These are phyloP conservation scores for Ocimum tenuiflorum DNA, from an alignment of 257 asterid species.

Conservation along the genomic window DNA sequence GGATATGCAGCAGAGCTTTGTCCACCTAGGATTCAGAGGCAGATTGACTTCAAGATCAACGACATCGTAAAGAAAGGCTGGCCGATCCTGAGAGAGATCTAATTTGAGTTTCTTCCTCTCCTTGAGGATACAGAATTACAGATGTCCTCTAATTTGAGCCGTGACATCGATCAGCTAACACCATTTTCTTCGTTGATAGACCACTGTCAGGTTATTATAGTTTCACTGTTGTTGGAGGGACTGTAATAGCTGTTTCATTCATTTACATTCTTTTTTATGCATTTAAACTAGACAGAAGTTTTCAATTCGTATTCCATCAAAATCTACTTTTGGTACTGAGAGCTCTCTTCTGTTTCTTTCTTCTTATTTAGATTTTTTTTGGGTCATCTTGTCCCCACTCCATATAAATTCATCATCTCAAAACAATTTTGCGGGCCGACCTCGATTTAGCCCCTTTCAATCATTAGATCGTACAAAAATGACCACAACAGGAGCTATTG, in stretches of 20 bases:
- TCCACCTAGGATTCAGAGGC: conserved; percentile 60
- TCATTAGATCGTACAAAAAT: too few species aligned
- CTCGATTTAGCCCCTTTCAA: too few species aligned
- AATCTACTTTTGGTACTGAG: too few species aligned
- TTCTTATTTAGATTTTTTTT: too few species aligned
- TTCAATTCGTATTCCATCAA: too few species aligned
- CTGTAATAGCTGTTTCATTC: not conserved
- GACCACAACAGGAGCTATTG: too few species aligned
- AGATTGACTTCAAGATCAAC: conserved; percentile 61
- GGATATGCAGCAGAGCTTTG: conserved; percentile 95
- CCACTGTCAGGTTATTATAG: conserved; percentile 13
- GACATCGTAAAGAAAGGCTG: conserved; percentile 78
- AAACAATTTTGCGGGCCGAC: too few species aligned
- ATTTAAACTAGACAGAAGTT: not conserved
- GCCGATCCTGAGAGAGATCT: conserved; percentile 80
- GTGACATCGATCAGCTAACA: conserved; percentile 5
- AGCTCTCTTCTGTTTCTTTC: too few species aligned
- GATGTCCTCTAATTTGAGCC: not conserved
- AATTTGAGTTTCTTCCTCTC: conserved; percentile 19
- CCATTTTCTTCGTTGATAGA: not conserved
- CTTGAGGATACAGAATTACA: not conserved
- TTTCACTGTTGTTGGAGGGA: not conserved
- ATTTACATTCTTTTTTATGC: not conserved
- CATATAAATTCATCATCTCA: too few species aligned
- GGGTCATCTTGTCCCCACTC: too few species aligned